These are phyloP conservation scores for Myxozyma monticola DNA, from an alignment of 805 yeast genomes.

Conservation along the genomic window DNA sequence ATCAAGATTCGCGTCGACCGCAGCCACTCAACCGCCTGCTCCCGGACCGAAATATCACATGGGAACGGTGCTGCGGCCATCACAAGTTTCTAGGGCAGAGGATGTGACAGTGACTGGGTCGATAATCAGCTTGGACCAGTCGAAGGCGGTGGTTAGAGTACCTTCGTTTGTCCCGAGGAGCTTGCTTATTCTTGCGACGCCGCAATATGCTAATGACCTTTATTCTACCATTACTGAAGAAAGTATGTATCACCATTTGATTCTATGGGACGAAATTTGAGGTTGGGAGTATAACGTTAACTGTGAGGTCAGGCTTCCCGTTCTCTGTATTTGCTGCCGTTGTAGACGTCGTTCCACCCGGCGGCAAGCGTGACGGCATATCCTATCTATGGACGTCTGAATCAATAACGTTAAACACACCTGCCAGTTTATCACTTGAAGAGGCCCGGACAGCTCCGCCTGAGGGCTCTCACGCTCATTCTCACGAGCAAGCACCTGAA, in stretches of 20 bases:
- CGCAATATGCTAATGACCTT: constrained; percentile 39
- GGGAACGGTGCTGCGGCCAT: constrained; percentile 25
- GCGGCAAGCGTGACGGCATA: constrained; percentile 28
- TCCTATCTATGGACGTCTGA: constrained; percentile 26
- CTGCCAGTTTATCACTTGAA: background rate
- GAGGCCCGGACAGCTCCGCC: background rate
- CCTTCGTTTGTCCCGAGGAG: constrained; percentile 20
- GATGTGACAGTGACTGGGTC: no score
- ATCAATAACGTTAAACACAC: constrained; percentile 8
- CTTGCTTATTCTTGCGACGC: constrained; percentile 39
- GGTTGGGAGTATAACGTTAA: background rate
- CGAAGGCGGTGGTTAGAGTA: background rate
- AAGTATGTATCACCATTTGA: constrained; percentile 1
- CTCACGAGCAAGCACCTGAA: background rate
- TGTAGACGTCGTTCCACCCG: constrained; percentile 27
- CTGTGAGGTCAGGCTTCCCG: constrained; percentile 2
- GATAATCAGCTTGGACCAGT: no score
- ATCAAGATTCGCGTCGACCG: no score
- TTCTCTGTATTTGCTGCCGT: constrained; percentile 21
- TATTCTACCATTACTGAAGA: constrained; percentile 16
- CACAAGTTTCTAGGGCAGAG: no score
- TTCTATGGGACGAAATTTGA: background rate
- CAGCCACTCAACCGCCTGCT: background rate
- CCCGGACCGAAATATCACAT: constrained; percentile 3
- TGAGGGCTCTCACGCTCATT: background rate